These are phyloP conservation scores for Phaeosphaeriaceae sp. DNA, from an alignment of 2,329 filamentous ascomycete genomes.

Conservation along the genomic window DNA sequence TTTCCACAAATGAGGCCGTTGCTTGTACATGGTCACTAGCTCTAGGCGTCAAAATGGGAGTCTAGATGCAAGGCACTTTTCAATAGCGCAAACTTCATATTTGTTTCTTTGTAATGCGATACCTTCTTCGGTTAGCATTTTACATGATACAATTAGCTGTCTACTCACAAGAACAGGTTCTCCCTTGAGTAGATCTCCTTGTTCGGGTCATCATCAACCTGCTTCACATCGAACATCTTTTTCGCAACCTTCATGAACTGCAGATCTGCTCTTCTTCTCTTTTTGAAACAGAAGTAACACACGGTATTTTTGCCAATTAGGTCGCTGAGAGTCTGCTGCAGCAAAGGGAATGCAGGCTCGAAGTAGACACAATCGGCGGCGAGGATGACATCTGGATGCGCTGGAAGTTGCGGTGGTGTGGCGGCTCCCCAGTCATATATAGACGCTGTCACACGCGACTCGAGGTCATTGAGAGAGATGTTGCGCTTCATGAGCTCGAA, in stretches of 20 bases:
- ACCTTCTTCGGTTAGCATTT: slow-evolving; percentile 16
- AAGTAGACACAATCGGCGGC: slow-evolving; percentile 98
- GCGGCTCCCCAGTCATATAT: slow-evolving; percentile 78
- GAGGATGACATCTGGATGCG: slow-evolving; percentile 80
- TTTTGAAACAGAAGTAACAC: slow-evolving; percentile 95
- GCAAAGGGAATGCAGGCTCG: slow-evolving; percentile 89
- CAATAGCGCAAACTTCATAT: neutral
- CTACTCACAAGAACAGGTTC: slow-evolving; percentile 58
- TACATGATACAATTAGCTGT: no score
- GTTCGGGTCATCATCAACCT: slow-evolving; percentile 58
- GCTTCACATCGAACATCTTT: slow-evolving; percentile 57
- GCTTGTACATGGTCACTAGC: no score
- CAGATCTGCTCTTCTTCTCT: slow-evolving; percentile 74
- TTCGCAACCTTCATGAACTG: slow-evolving; percentile 59
- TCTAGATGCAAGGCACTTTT: neutral
- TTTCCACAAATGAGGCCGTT: no score
- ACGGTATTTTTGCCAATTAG: slow-evolving; percentile 71
- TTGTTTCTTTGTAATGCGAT: slow-evolving; percentile 29
- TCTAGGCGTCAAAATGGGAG: no score
- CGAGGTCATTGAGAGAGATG: slow-evolving; percentile 78
- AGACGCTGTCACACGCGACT: slow-evolving; percentile 67
- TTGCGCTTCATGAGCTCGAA: slow-evolving; percentile 85
- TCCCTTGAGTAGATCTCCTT: slow-evolving; percentile 54
- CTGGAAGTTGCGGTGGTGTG: slow-evolving; percentile 50
- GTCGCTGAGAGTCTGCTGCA: slow-evolving; percentile 78